Evolutionary conservation across 2,329 filamentous ascomycete genomes (phyloP).

Genomic region (Lithohypha guttulata): DNA sequence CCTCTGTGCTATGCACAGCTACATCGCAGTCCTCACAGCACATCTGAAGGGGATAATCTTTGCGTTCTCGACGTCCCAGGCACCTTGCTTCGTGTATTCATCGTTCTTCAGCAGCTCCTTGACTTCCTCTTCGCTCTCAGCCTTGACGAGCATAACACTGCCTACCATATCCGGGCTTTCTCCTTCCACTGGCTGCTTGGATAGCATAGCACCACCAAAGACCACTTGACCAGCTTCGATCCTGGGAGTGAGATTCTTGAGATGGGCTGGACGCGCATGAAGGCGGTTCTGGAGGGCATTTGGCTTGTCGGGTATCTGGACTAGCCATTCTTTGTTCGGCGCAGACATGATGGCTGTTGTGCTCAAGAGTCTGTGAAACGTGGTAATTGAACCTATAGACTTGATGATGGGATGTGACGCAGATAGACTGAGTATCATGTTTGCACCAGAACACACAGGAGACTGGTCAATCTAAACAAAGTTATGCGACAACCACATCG

Average conservation of each 20-base stretch:
- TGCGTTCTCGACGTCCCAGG: constrained; percentile 69
- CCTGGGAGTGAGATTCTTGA: constrained; percentile 14
- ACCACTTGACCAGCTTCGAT: constrained; percentile 16
- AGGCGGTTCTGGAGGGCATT: constrained; percentile 44
- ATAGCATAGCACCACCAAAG: constrained; percentile 52
- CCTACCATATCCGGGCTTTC: constrained; percentile 60
- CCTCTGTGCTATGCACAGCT: background rate
- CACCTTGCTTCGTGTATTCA: constrained; percentile 58
- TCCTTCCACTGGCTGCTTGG: constrained; percentile 53
- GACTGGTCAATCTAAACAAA: no score
- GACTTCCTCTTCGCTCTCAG: constrained; percentile 59
- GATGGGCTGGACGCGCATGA: constrained; percentile 17
- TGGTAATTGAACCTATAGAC: no score
- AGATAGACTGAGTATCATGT: no score
- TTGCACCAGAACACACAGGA: no score
- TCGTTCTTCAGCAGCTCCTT: constrained; percentile 57
- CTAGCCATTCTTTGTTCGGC: constrained; percentile 53
- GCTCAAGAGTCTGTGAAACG: background rate
- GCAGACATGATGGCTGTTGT: constrained; percentile 5
- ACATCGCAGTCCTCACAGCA: constrained; percentile 20
- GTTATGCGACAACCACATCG: no score
- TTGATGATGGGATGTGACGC: no score
- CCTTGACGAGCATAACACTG: constrained; percentile 57
- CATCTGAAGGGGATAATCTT: constrained; percentile 25
- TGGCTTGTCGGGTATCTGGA: constrained; percentile 57